Base-by-base conservation (phyloP, 1,284 basidiomycete species). In the Cutaneotrichosporon curvatum region DNA sequence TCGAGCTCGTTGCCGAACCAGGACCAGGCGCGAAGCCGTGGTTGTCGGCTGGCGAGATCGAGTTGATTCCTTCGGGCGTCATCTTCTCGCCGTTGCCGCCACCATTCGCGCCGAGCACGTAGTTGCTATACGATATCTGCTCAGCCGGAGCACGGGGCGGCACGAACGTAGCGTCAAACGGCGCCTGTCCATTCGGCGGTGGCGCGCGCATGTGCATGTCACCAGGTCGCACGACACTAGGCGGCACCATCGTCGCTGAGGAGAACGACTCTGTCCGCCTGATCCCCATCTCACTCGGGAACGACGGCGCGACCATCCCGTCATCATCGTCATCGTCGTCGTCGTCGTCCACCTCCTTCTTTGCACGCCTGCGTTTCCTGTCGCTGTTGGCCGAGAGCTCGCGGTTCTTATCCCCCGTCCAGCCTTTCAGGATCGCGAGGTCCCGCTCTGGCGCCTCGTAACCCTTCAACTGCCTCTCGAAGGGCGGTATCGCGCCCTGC, bases 391-490 rank as follows among this genome's bases (percentile, higher is more conserved):
- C 40, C 6, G 23, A 36, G 20, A 52, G 43, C 39, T 53, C 53
- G 50, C 49, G 54, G 33, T 58, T 58, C 16, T 43, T 49, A 40
- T 60, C 60, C 9, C 47, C 58, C 1, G 30, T 40, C 58, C 60
- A 62, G 8, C 58, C 60, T 39, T 61, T 54, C 37, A 62, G 32
- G 3, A 47, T 21, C 14, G 55, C 22, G 28, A 59, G 43, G 22
- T 67, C 62, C 10, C 65, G 55, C 4, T 65, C 63, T 2, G 65
- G 63, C 4, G 55, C 38, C 14, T 60, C 53, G 49, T 58, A 68
- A 4, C 37, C 22, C 4, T 50, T 45, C 18, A 67, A 40, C 20
- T 43, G 50, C 4, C 40, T 36, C 2, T 48, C 43, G 23, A 61
- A 42, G 0, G 62, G 61, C 2, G 65, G 62, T 0, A 69, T 55